These are phyloP conservation scores for Fusarium udum DNA, from an alignment of 2,329 filamentous ascomycete genomes.

Conservation along the genomic window DNA sequence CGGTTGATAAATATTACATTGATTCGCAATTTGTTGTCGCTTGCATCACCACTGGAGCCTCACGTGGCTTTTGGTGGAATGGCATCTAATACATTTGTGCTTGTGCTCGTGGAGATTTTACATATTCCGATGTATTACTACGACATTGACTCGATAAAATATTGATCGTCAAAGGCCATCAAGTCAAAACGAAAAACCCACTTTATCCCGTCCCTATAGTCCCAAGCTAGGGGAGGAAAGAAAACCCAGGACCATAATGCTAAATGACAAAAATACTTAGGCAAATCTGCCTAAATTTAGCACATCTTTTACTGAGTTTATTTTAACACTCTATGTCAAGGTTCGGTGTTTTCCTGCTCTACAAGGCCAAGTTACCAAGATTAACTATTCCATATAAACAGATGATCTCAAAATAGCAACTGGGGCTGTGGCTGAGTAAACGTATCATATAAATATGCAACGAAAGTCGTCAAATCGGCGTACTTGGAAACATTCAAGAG, in stretches of 20 bases:
- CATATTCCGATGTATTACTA: conserved; percentile 1
- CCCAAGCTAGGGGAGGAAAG: neutral
- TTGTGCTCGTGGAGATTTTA: conserved; percentile 3
- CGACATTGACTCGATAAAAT: neutral
- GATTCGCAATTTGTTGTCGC: neutral
- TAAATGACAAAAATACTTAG: too few species aligned
- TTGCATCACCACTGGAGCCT: neutral
- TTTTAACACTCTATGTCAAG: too few species aligned
- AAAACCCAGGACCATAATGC: too few species aligned
- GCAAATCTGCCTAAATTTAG: too few species aligned
- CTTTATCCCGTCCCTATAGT: neutral
- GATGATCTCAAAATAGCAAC: conserved; percentile 36
- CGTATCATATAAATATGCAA: conserved; percentile 1
- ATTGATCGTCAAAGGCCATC: neutral
- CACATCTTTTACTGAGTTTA: too few species aligned
- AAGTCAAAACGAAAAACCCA: neutral
- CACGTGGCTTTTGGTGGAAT: neutral
- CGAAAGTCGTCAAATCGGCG: neutral
- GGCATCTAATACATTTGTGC: neutral
- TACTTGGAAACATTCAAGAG: neutral
- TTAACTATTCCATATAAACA: neutral
- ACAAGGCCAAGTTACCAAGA: neutral
- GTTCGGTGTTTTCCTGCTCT: too few species aligned
- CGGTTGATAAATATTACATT: neutral
- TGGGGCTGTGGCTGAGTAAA: conserved; percentile 37